Evolutionary conservation across 1,284 basidiomycete genomes (phyloP).

Genomic region (Fomitopsis schrenkii): DNA sequence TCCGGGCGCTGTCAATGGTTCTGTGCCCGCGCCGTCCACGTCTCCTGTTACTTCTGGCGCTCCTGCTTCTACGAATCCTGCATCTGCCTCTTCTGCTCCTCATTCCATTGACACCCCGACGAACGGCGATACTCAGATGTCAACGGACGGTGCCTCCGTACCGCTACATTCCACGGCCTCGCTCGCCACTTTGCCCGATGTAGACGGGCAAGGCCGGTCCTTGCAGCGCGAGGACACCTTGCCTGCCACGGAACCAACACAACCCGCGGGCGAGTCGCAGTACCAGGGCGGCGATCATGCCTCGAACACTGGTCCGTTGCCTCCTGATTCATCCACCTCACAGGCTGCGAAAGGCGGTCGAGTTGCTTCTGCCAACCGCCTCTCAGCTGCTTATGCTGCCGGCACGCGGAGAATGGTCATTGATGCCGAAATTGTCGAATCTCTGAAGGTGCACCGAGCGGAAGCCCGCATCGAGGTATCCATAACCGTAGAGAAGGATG

Average conservation of each 20-base stretch:
- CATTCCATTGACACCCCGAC: slow-evolving; percentile 14
- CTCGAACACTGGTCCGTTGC: slow-evolving; percentile 5
- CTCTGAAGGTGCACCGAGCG: slow-evolving; percentile 75
- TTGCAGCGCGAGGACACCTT: slow-evolving; percentile 22
- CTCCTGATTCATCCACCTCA: slow-evolving; percentile 7
- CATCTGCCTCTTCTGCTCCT: slow-evolving; percentile 24
- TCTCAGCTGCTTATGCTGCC: slow-evolving; percentile 93
- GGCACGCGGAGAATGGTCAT: slow-evolving; percentile 84
- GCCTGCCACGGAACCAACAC: slow-evolving; percentile 14
- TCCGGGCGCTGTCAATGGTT: slow-evolving; percentile 12
- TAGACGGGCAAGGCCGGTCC: slow-evolving; percentile 31
- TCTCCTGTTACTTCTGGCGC: slow-evolving; percentile 36
- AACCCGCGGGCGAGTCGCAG: slow-evolving; percentile 5
- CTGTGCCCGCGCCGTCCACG: slow-evolving; percentile 30
- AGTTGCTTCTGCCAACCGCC: slow-evolving; percentile 69
- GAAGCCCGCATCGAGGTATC: slow-evolving; percentile 85
- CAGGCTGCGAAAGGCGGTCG: slow-evolving; percentile 18
- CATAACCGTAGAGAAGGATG: slow-evolving; percentile 54
- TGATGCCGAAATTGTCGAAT: slow-evolving; percentile 83
- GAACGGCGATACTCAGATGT: slow-evolving; percentile 18
- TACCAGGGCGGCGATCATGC: slow-evolving; percentile 10
- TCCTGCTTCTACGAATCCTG: slow-evolving; percentile 37
- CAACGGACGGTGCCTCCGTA: background rate
- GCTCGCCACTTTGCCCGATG: slow-evolving; percentile 43
- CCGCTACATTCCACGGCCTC: slow-evolving; percentile 38